Evolutionary conservation across 768 basidiomycete genomes (phyloP).

Genomic region (Tremella mesenterica): DNA sequence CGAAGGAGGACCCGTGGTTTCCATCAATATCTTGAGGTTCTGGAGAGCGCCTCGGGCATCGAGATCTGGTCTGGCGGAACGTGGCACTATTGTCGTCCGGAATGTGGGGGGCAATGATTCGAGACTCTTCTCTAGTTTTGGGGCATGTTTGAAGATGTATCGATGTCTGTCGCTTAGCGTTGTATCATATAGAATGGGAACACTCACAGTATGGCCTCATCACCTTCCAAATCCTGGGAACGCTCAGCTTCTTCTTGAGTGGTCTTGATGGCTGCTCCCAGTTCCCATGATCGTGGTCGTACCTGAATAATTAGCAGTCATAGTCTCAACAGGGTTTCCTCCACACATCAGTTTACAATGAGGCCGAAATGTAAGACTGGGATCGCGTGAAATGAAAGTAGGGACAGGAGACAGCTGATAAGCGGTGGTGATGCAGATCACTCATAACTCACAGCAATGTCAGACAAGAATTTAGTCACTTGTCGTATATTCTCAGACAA

Average conservation of each 20-base stretch:
- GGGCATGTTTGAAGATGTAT: slow-evolving; percentile 19
- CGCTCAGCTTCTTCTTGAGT: slow-evolving; percentile 21
- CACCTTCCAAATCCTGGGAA: slow-evolving; percentile 25
- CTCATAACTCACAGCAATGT: slow-evolving; percentile 38
- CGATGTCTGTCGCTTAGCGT: slow-evolving; percentile 18
- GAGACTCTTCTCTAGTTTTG: slow-evolving; percentile 17
- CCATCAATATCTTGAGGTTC: slow-evolving; percentile 16
- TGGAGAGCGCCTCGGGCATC: slow-evolving; percentile 19
- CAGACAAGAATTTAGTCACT: slow-evolving; percentile 36
- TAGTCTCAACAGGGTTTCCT: neutral
- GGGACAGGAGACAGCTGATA: neutral
- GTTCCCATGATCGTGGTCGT: slow-evolving; percentile 23
- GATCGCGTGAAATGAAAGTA: neutral
- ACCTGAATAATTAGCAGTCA: slow-evolving; percentile 11
- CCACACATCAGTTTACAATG: neutral
- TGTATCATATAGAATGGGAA: neutral
- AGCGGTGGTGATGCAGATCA: neutral
- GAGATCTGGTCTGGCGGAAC: slow-evolving; percentile 12
- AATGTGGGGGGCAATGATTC: slow-evolving; percentile 11
- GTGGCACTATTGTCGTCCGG: slow-evolving; percentile 2
- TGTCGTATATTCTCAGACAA: slow-evolving; percentile 38
- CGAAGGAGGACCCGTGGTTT: slow-evolving; percentile 18
- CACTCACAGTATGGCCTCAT: slow-evolving; percentile 28
- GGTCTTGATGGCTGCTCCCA: slow-evolving; percentile 14
- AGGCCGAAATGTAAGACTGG: neutral